phyloP scores from a whole-genome alignment of 2,329 filamentous ascomycete genomes.

The Botryosphaeria agaves region DNA sequence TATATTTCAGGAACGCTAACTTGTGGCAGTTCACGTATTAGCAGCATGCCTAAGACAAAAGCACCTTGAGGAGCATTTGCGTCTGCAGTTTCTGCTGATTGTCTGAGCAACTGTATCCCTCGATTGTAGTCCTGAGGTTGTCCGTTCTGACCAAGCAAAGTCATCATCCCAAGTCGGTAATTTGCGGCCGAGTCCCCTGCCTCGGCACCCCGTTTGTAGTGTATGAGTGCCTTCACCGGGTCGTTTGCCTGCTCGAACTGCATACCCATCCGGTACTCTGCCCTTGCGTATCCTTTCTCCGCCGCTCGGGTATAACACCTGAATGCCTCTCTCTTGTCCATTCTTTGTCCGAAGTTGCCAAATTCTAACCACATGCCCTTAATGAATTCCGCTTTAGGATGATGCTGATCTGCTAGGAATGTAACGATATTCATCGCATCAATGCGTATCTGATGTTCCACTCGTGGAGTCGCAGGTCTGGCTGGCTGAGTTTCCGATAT shows the following conservation, averaged over 20 bases:
- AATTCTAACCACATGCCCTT: conserved; percentile 95
- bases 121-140: conserved; percentile 63
- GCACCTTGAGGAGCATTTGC: conserved; percentile 95
- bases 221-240: conserved; percentile 72
- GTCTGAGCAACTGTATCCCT: conserved; percentile 67
- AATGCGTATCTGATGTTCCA: conserved; percentile 72
- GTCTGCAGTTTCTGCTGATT: conserved; percentile 73
- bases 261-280: conserved; percentile 97
- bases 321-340: conserved; percentile 93
- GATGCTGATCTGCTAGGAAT: conserved; percentile 78
- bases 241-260: conserved; percentile 93
- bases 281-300: conserved; percentile 68
- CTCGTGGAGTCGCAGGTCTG: conserved; percentile 62
- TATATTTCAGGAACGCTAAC: conserved; percentile 60
- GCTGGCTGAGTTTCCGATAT: conserved; percentile 39
- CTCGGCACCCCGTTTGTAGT: conserved; percentile 70
- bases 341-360: conserved; percentile 78
- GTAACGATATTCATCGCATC: conserved; percentile 86
- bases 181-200: conserved; percentile 75
- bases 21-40: conserved; percentile 80
- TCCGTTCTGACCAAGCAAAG: conserved; percentile 80
- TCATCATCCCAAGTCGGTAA: conserved; percentile 92
- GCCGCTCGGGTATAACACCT: conserved; percentile 72
- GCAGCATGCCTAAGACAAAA: conserved; percentile 78
- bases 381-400: conserved; percentile 89